Conservation (phyloP, 257 asterid species). For the Anisodus tanguticus region DNA sequence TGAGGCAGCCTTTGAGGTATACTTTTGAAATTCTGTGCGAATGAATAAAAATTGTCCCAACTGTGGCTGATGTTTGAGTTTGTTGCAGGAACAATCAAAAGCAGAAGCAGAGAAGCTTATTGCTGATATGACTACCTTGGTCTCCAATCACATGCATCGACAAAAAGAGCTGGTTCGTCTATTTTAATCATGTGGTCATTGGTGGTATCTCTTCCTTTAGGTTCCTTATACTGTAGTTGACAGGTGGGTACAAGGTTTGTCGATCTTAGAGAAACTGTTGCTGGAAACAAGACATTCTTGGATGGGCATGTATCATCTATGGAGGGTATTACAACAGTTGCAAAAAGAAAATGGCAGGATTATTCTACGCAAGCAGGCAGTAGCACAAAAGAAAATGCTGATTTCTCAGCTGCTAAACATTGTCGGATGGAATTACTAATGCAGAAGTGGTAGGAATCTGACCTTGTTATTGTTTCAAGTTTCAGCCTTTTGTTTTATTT, state of each 20-base stretch:
- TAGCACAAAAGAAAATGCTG: constrained; percentile 64
- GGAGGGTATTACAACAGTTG: neutral
- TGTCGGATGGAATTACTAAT: constrained; percentile 75
- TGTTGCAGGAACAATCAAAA: constrained; percentile 66
- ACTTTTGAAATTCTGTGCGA: neutral
- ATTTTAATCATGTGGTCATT: constrained; percentile 18
- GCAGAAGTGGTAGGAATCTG: constrained; percentile 62
- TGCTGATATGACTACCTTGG: constrained; percentile 74
- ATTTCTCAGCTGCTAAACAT: constrained; percentile 81
- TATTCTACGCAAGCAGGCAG: constrained; percentile 57
- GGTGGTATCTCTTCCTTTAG: neutral
- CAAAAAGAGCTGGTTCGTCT: constrained; percentile 73
- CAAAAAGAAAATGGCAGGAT: constrained; percentile 91
- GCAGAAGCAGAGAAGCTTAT: constrained; percentile 74
- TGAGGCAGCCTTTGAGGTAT: constrained; percentile 75
- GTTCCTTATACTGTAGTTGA: constrained; percentile 27
- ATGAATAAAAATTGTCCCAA: neutral
- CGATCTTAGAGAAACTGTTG: constrained; percentile 58
- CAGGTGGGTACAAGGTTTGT: constrained; percentile 75
- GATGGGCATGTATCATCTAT: no score
- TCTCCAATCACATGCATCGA: constrained; percentile 67
- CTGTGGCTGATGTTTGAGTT: constrained; percentile 34
- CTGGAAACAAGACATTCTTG: constrained; percentile 45
- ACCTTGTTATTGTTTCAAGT: neutral
- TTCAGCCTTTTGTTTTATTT: neutral